phyloP scores from a whole-genome alignment of 176 grass and related monocot genomes.

The Triticum timopheevii region DNA sequence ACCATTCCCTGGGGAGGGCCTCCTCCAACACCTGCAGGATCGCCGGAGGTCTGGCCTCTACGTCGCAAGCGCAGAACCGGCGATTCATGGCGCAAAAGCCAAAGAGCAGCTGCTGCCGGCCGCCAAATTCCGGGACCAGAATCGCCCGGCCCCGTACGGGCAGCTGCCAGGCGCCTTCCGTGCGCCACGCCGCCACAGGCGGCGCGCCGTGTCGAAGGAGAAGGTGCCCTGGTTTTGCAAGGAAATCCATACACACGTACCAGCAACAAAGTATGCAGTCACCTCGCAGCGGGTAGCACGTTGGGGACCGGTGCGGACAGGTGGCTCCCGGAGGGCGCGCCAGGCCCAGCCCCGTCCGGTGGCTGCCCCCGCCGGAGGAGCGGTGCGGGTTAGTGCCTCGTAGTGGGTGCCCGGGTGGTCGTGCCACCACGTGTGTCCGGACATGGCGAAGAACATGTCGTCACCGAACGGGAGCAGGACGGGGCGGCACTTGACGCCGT shows the following conservation, averaged over 20 bases:
- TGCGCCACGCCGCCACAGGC: neutral
- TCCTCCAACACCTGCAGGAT: neutral
- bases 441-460: neutral
- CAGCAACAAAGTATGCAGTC: neutral
- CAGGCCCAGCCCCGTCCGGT: neutral
- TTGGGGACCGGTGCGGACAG: neutral
- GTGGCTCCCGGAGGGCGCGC: neutral
- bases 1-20: neutral
- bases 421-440: neutral
- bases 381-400: neutral
- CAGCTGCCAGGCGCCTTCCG: neutral
- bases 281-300: no score
- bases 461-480: neutral
- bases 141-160: neutral
- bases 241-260: neutral
- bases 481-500: neutral
- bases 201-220: neutral
- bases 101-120: neutral
- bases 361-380: no score
- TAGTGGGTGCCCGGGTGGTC: neutral
- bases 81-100: neutral
- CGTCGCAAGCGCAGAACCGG: neutral
- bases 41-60: neutral
- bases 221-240: neutral
- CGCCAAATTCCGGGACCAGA: neutral